Percentiles rank a stretch among this genome's conserved stretches.
These are phyloP conservation scores for Fusarium sp. DNA, from an alignment of 2,329 filamentous ascomycete species.

Conservation along the genomic window DNA sequence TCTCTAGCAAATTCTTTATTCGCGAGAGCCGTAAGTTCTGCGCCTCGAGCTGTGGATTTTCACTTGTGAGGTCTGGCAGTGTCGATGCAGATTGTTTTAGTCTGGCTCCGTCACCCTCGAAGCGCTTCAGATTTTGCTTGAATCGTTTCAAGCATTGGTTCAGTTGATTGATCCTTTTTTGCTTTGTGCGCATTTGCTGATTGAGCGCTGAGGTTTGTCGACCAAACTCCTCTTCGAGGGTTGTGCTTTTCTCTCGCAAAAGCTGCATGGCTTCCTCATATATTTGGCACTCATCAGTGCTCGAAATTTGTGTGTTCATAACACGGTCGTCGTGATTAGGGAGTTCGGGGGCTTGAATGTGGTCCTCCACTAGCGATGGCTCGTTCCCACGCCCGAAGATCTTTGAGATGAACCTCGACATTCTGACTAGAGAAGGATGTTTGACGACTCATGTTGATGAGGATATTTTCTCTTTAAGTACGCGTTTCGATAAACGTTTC, in stretches of 20 bases:
- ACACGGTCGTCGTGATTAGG: too few species aligned
- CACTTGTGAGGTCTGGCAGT: too few species aligned
- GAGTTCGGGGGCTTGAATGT: too few species aligned
- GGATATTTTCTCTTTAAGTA: neutral
- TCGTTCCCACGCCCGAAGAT: neutral
- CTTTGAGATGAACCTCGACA: neutral
- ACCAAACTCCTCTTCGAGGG: neutral
- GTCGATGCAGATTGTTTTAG: too few species aligned
- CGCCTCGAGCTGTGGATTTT: too few species aligned
- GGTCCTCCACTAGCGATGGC: neutral
- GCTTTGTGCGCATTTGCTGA: neutral
- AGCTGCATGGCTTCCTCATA: neutral
- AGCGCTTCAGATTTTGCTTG: neutral
- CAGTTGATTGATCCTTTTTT: neutral
- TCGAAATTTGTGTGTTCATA: too few species aligned
- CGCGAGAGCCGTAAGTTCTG: too few species aligned
- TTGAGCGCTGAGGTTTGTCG: neutral
- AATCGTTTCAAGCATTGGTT: neutral
- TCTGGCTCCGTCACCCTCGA: too few species aligned
- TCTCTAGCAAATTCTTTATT: too few species aligned
- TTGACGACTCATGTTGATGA: neutral
- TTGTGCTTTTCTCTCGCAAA: neutral
- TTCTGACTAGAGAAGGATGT: neutral
- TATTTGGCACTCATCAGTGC: neutral
- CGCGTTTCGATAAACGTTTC: neutral